Conservation (phyloP, 1,139 yeast species). For the Pneumocystis oryctolagi region DNA sequence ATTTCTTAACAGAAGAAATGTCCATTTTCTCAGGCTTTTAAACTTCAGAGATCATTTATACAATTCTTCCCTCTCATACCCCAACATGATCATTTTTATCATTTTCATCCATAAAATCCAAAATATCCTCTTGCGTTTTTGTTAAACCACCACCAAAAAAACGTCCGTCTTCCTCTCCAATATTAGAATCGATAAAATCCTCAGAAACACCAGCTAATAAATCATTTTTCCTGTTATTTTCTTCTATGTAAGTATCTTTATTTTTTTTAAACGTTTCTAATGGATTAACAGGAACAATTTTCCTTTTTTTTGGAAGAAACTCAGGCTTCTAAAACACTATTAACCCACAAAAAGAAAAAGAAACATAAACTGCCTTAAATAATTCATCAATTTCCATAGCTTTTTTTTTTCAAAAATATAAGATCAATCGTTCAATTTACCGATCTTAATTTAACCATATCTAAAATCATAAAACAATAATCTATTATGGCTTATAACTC, state of each 20-base stretch:
- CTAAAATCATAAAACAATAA: not conserved
- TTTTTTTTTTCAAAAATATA: not conserved
- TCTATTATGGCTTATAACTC: not conserved
- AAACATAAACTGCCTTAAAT: not conserved
- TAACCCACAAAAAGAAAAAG: not conserved
- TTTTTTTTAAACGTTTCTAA: not conserved
- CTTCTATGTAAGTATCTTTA: not conserved
- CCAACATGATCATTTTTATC: slow-evolving; percentile 13
- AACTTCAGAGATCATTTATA: not conserved
- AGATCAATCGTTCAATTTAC: not conserved
- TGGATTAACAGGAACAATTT: not conserved
- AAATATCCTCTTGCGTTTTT: slow-evolving; percentile 16
- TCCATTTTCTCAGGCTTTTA: slow-evolving; percentile 16
- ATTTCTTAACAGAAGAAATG: slow-evolving; percentile 18
- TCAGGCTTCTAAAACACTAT: not conserved
- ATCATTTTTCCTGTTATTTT: not conserved
- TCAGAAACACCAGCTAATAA: not conserved
- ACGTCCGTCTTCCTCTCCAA: slow-evolving; percentile 18
- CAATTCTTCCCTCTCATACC: not conserved
- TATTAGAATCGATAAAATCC: no score
- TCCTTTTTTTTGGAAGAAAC: not conserved
- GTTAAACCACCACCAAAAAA: slow-evolving; percentile 22
- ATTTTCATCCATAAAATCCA: slow-evolving; percentile 19
- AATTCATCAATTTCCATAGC: not conserved
- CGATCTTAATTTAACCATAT: not conserved